phyloP scores from a whole-genome alignment of 2,329 filamentous ascomycete species.

The Aspergillus luchuensis region DNA sequence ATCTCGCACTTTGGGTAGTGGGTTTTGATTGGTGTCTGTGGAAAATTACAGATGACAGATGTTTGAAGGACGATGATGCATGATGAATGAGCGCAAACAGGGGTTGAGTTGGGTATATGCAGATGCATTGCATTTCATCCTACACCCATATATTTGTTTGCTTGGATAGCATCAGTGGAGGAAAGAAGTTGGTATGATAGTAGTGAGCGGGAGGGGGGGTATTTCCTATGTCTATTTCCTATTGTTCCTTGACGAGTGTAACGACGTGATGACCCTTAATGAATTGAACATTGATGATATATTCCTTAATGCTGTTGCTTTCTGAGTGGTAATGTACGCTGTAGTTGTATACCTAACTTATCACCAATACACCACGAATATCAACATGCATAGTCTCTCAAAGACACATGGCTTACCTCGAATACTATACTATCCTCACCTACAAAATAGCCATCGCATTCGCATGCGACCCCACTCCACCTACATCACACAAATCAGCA shows the following conservation, averaged over 20 bases:
- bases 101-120: background rate
- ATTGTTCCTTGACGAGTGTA: conserved; percentile 12
- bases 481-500: conserved; percentile 16
- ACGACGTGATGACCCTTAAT: conserved; percentile 13
- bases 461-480: conserved; percentile 36
- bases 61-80: background rate
- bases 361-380: no score
- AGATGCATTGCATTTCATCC: background rate
- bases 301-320: background rate
- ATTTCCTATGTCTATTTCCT: conserved; percentile 16
- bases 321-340: background rate
- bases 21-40: no score
- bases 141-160: background rate
- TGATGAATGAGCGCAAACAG: background rate
- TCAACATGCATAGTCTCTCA: no score
- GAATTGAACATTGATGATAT: conserved; percentile 4
- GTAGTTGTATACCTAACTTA: background rate
- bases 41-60: no score
- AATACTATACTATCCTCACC: background rate
- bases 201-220: background rate
- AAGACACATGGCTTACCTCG: background rate
- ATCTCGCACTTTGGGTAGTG: no score
- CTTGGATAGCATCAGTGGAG: background rate
- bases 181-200: background rate
- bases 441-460: conserved; percentile 37